phyloP scores from a whole-genome alignment of 106 monocot species.

The Iris macrosiphon region DNA sequence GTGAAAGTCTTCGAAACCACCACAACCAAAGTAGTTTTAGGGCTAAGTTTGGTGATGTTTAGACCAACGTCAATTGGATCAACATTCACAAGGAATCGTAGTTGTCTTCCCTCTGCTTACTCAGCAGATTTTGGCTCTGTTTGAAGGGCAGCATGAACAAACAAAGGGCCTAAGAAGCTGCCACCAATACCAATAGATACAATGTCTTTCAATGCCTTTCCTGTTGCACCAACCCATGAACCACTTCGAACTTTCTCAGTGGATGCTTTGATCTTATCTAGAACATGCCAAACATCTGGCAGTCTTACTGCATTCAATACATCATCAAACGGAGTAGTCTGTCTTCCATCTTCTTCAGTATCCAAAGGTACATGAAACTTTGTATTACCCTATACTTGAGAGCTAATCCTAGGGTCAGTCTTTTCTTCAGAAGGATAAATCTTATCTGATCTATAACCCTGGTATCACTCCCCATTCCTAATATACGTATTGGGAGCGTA shows the following conservation, averaged over 20 bases:
- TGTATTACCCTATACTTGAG: no score
- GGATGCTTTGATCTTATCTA: conserved; percentile 71
- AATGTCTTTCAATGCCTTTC: conserved; percentile 63
- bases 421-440: no score
- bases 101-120: conserved; percentile 58
- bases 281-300: conserved; percentile 63
- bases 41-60: conserved; percentile 47
- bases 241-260: conserved; percentile 61
- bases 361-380: no score
- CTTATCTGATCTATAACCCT: no score
- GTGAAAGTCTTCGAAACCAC: conserved; percentile 86
- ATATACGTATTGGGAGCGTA: no score
- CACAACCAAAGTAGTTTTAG: conserved; percentile 79
- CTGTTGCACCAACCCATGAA: conserved; percentile 76
- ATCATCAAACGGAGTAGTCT: no score
- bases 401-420: no score
- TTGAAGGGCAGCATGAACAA: conserved; percentile 82
- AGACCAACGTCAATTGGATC: conserved; percentile 71
- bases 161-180: conserved; percentile 77
- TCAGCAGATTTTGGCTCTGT: conserved; percentile 65
- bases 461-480: no score
- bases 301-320: no score
- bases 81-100: conserved; percentile 84
- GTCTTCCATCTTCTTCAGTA: no score
- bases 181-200: no score